A percentile compares a stretch with the other conserved stretches of the same genome.
Evolutionary conservation across 2,329 filamentous ascomycete species (phyloP).

Genomic region (Fusarium veterinarium): DNA sequence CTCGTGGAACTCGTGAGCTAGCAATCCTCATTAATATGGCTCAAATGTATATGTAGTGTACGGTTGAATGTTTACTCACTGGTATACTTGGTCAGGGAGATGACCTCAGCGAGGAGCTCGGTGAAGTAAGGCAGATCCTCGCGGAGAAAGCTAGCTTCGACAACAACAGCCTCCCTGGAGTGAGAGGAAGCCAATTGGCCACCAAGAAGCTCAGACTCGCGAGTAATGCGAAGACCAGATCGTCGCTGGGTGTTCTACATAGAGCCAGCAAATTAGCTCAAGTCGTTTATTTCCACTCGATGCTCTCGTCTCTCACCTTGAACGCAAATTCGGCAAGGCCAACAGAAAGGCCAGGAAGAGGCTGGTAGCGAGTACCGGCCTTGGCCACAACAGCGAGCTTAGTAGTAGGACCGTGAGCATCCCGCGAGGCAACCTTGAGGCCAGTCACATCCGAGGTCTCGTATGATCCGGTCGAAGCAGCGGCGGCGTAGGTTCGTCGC

Average conservation of each 20-base stretch:
- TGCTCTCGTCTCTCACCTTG: constrained; percentile 71
- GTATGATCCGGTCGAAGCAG: constrained; percentile 79
- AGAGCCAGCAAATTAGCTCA: constrained; percentile 61
- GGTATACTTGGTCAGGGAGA: constrained; percentile 87
- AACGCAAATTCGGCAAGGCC: constrained; percentile 96
- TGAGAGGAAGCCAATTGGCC: constrained; percentile 89
- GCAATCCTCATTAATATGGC: constrained; percentile 23
- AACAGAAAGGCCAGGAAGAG: constrained; percentile 87
- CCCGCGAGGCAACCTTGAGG: constrained; percentile 92
- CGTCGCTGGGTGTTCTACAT: constrained; percentile 84
- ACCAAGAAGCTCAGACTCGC: constrained; percentile 95
- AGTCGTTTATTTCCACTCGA: constrained; percentile 20
- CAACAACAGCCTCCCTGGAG: constrained; percentile 90
- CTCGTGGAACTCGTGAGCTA: constrained; percentile 91
- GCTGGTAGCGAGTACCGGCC: constrained; percentile 93
- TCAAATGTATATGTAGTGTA: constrained; percentile 1
- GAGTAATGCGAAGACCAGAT: constrained; percentile 90
- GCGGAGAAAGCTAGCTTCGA: constrained; percentile 94
- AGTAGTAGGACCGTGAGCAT: constrained; percentile 87
- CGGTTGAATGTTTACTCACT: constrained; percentile 59
- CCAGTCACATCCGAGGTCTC: constrained; percentile 87
- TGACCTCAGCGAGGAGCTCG: constrained; percentile 92
- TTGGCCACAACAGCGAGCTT: constrained; percentile 93
- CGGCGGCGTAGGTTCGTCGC: constrained; percentile 69
- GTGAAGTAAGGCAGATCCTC: constrained; percentile 97